Conservation (phyloP, 805 yeast genomes). For the Dipodascopsis tothii region DNA sequence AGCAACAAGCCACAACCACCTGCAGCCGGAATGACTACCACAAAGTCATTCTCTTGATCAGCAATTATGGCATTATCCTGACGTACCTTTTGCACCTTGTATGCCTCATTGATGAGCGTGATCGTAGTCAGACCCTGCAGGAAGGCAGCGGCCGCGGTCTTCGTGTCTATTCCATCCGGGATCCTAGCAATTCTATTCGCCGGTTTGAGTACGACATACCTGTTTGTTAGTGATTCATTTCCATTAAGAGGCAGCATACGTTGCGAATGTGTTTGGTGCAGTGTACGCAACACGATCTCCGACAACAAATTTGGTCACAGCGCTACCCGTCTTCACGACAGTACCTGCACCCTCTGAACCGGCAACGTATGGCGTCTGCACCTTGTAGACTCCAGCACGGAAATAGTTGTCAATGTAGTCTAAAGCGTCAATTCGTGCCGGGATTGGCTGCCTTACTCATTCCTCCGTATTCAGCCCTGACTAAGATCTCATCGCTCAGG, state of each 20-base stretch:
- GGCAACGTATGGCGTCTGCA: conserved; percentile 49
- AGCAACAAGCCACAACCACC: conserved; percentile 84
- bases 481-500: no score
- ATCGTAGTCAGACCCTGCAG: conserved; percentile 76
- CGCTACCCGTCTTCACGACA: conserved; percentile 55
- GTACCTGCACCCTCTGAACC: conserved; percentile 60
- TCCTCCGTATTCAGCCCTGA: no score
- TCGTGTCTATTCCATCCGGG: conserved; percentile 39
- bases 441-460: no score
- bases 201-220: conserved; percentile 25
- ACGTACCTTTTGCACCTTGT: conserved; percentile 52
- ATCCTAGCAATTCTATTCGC: conserved; percentile 39
- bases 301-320: conserved; percentile 46
- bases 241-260: conserved; percentile 49
- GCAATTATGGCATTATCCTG: no score
- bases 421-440: no score
- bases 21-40: conserved; percentile 86
- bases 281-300: conserved; percentile 68
- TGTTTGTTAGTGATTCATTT: not conserved
- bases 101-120: conserved; percentile 60
- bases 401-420: conserved; percentile 58
- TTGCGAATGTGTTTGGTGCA: conserved; percentile 55
- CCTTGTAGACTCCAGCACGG: conserved; percentile 69
- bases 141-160: conserved; percentile 52
- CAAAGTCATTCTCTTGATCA: conserved; percentile 69